These are phyloP conservation scores for Cutaneotrichosporon dermatis DNA, from an alignment of 1,284 basidiomycete species.

Conservation along the genomic window DNA sequence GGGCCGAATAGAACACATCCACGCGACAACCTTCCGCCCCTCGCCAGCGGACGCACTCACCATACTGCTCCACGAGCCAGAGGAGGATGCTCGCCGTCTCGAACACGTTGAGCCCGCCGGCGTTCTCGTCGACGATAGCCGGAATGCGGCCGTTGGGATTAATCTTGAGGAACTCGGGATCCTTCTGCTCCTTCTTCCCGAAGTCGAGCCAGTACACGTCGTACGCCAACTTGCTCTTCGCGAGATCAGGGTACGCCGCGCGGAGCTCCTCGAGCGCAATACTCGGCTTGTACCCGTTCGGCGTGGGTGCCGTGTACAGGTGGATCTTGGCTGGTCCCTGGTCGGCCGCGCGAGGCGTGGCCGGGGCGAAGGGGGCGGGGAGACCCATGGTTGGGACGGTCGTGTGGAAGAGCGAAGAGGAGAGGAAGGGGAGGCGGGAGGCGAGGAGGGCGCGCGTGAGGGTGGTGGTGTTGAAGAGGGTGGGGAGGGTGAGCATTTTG, in stretches of 20 bases:
- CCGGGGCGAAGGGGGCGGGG: no score
- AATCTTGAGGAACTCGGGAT: conserved; percentile 59
- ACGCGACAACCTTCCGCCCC: no score
- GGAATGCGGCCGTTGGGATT: conserved; percentile 66
- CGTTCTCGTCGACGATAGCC: conserved; percentile 45
- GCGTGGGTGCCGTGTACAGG: conserved; percentile 63
- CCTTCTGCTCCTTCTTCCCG: conserved; percentile 51
- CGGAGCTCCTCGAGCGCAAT: conserved; percentile 66
- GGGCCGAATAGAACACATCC: no score
- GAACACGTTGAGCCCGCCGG: conserved; percentile 57
- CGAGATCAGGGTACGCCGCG: conserved; percentile 52
- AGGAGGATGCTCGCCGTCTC: conserved; percentile 64
- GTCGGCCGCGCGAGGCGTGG: neutral
- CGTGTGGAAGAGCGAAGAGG: no score
- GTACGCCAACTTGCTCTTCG: conserved; percentile 54
- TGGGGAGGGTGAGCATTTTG: no score
- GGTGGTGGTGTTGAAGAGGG: no score
- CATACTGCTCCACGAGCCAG: conserved; percentile 60
- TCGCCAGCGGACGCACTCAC: no score
- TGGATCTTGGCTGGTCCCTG: conserved; percentile 48
- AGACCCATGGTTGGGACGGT: no score
- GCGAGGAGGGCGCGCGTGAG: no score
- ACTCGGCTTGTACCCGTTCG: conserved; percentile 60
- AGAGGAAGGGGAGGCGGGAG: no score
- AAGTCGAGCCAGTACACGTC: conserved; percentile 50